These are phyloP conservation scores for Cutaneotrichosporon dermatis DNA, from an alignment of 1,284 basidiomycete species.

Conservation along the genomic window DNA sequence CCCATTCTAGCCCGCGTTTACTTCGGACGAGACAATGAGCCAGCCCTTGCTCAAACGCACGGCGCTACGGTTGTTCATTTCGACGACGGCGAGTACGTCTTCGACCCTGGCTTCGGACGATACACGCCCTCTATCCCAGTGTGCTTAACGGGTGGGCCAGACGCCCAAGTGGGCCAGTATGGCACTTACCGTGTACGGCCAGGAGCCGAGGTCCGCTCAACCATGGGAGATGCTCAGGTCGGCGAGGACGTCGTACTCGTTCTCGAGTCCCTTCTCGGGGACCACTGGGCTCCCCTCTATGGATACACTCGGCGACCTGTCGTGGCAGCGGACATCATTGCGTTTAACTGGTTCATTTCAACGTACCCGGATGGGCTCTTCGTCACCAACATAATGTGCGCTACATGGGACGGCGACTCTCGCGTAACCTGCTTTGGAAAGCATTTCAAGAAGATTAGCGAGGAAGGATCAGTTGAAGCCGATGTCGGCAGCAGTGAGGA, in stretches of 20 bases:
- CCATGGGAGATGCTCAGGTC: not conserved
- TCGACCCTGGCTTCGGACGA: conserved; percentile 11
- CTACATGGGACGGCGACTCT: conserved; percentile 9
- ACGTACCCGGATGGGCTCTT: conserved; percentile 7
- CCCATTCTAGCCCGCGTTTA: conserved; percentile 4
- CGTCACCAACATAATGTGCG: not conserved
- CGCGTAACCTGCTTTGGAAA: conserved; percentile 5
- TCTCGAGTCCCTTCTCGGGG: conserved; percentile 1
- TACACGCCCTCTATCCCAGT: conserved; percentile 8
- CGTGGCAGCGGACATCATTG: conserved; percentile 8
- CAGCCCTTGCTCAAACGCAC: conserved; percentile 3
- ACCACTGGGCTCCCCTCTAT: conserved; percentile 10
- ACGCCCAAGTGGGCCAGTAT: conserved; percentile 4
- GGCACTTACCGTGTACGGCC: conserved; percentile 6
- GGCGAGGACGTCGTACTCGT: conserved; percentile 5
- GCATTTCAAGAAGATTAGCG: conserved; percentile 4
- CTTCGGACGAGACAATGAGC: not conserved
- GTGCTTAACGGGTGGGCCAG: not conserved
- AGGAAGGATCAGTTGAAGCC: not conserved
- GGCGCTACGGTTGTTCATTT: conserved; percentile 6
- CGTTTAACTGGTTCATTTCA: conserved; percentile 17
- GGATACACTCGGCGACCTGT: conserved; percentile 4
- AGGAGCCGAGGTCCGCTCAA: not conserved
- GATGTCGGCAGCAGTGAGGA: not conserved
- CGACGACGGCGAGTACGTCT: conserved; percentile 9